Conservation (phyloP, 169 alveolate genomes). For the Plasmodium gaboni region DNA sequence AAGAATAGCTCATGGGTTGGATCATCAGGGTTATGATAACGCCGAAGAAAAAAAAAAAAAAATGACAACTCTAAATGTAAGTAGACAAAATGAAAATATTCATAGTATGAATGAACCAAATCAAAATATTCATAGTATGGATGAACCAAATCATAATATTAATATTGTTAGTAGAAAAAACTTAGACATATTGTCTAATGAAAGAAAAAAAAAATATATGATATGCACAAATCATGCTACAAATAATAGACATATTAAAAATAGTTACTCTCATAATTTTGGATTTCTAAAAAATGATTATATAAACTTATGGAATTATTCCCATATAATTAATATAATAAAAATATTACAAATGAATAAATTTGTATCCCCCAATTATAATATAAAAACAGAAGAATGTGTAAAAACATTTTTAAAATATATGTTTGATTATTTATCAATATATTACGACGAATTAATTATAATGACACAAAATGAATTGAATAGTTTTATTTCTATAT, state of each 20-base stretch:
- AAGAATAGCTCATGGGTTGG: background rate
- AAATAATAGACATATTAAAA: too few relatives aligned
- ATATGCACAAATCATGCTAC: too few relatives aligned
- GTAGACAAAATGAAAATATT: background rate
- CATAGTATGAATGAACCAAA: too few relatives aligned
- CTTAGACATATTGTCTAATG: too few relatives aligned
- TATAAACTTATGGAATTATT: conserved; percentile 22
- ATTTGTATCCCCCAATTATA: background rate
- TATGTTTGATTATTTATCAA: conserved; percentile 1
- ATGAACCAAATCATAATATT: too few relatives aligned
- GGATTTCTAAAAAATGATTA: background rate
- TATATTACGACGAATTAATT: background rate
- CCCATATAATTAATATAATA: conserved; percentile 33
- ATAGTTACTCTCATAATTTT: background rate
- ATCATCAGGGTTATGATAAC: background rate
- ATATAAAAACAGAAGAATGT: conserved; percentile 6
- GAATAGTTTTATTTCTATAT: conserved; percentile 42
- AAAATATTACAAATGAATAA: conserved; percentile 31
- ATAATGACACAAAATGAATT: conserved; percentile 29
- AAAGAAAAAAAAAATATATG: too few relatives aligned
- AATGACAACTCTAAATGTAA: background rate
- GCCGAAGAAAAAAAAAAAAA: background rate
- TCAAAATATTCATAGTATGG: too few relatives aligned
- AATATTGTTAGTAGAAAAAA: too few relatives aligned
- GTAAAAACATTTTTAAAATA: background rate